Evolutionary conservation across 495 filamentous ascomycete genomes (phyloP), one percentile per base, ranked within the genome.

Genomic region (Lasiosphaeriaceae sp.): DNA sequence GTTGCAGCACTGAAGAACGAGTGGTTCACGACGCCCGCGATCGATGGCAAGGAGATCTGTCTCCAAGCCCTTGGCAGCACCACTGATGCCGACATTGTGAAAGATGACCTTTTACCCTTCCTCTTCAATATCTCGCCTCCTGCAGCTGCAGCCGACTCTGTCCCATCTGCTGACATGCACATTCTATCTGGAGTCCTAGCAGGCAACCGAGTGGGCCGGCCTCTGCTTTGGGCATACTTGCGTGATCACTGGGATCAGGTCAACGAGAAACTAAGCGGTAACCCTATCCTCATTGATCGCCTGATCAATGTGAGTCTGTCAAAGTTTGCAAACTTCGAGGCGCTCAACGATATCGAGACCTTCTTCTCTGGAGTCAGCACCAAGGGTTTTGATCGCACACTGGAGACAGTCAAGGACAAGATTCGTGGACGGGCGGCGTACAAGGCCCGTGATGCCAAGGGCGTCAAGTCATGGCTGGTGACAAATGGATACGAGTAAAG

Each of bases 331-430:
- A 85, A 87, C 61, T 71, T 77, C 21, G 78, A 80, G 62, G 78
- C 83, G n/a, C 80, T 86, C 56, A 74, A 81, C 55, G 92, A 96
- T 45, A 96, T 98, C 63, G 76, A 85, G 47, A 68, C 67, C 7
- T 97, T 98, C 77, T 97, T 97, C 75, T 75, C 81, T 60, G 80
- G 79, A 55, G 94, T 91, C 72, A 86, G 95, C 66, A 92, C 84
- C 17, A 83, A 81, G 61, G 90, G 84, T 7, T 96, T 87, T 71
- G 87, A 90, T 64, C 85, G 90, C 39, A 88, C 86, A 11, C 68
- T 97, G 47, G 81, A 85, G 61, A 85, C 92, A 64, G 86, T 91
- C 48, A 80, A 83, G 60, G 92, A 97, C 67, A 90, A 83, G 58
- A 87, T 97, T 52, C 77, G 79, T 22, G 88, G 86, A 7, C 87